Evolutionary conservation across 2,329 filamentous ascomycete genomes (phyloP), one percentile per base, ranked within the genome.

Genomic region (Chaetomium strumarium): DNA sequence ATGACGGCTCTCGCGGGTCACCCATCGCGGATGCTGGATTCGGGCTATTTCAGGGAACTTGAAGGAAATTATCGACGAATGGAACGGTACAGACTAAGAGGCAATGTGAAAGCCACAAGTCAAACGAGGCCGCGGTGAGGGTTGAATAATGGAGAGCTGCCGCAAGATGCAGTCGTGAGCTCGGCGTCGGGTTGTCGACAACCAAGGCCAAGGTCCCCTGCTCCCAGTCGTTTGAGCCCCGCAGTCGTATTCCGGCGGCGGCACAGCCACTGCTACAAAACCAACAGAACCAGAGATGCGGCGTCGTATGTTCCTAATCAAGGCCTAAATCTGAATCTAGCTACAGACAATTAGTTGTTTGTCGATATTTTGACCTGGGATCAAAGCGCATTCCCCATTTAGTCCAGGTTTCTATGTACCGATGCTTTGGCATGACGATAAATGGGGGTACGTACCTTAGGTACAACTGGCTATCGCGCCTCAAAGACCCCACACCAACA

Each of bases 1-100:
- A 80, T 55, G 77, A 79, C 58, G 79, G 75, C 63, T 79, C 77
- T 67, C 79, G 75, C 53, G 77, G 76, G 70, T 83, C 80, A 65
- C 72, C 66, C 76, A 79, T 79, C 62, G 64, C 68, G 68, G 52
- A 55, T 56, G 37, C n/a, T 29, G 19, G 16, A 34, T 29, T 12
- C 47, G 24, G 33, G 36, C 31, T n/a, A 44, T 48, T 16, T n/a
- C 13, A 8, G 16, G 38, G n/a, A 11, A 9, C 17, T n/a, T 30
- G 42, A 2, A 33, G n/a, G n/a, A 41, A 37, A 19, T 20, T 51
- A 50, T 52, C 31, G 42, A 44, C 52, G 39, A 46, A 51, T 57
- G 53, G 46, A 53, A 57, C 41, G 57, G 55, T 58, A 41, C 49
- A 49, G 45, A 55, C 53, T 49, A 51, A 53, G 39, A 52, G 34